Conservation (phyloP, 345 rosid genomes). For the Cardamine chenopodiifolia region DNA sequence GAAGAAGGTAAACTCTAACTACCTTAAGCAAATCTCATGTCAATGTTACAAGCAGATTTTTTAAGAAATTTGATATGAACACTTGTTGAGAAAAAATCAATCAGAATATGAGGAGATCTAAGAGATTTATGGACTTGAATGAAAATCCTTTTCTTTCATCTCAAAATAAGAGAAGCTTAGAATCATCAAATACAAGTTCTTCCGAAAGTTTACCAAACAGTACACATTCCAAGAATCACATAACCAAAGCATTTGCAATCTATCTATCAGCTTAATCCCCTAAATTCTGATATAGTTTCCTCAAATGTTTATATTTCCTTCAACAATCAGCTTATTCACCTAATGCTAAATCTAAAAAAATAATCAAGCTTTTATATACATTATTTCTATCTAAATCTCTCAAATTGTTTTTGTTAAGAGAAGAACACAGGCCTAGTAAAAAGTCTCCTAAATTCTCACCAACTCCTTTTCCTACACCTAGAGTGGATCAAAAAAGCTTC, state of each 20-base stretch:
- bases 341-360: conserved; percentile 5
- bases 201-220: not conserved
- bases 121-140: not conserved
- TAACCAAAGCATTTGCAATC: not conserved
- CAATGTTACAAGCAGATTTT: conserved; percentile 5
- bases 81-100: not conserved
- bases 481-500: not conserved
- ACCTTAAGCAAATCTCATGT: not conserved
- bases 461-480: not conserved
- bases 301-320: not conserved
- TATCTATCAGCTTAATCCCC: conserved; percentile 15
- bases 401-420: not conserved
- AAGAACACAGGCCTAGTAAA: not conserved
- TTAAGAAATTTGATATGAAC: not conserved
- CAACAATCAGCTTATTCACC: conserved; percentile 18
- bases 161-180: not conserved
- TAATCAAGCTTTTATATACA: conserved; percentile 8
- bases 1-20: not conserved
- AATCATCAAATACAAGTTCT: conserved; percentile 3
- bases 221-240: not conserved
- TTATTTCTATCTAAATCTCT: not conserved
- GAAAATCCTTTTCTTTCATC: not conserved
- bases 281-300: conserved; percentile 2
- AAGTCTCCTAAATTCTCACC: not conserved
- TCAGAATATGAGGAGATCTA: not conserved